A percentile compares a stretch with the other conserved stretches of the same genome.
Evolutionary conservation across 1,284 basidiomycete species (phyloP).

Genomic region (Leccinum ponderosum): DNA sequence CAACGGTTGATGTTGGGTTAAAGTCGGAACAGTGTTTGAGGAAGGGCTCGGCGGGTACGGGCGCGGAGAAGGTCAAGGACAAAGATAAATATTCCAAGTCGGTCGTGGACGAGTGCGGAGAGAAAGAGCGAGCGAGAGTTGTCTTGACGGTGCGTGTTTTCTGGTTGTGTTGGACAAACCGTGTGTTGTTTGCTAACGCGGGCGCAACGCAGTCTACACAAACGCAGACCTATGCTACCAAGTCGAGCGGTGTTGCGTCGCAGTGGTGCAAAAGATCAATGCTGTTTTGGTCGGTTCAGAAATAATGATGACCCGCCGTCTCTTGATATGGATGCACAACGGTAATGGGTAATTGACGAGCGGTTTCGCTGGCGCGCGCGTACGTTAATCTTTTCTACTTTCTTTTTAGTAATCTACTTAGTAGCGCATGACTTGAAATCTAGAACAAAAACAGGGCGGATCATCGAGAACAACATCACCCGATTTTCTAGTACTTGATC

Average conservation of each 20-base stretch:
- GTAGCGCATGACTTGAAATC: background rate
- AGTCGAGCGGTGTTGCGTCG: conserved; percentile 38
- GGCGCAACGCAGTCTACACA: conserved; percentile 45
- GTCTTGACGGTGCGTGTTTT: conserved; percentile 51
- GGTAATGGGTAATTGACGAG: background rate
- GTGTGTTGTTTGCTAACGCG: conserved; percentile 2
- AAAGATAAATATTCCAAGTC: conserved; percentile 38
- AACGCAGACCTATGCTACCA: conserved; percentile 53
- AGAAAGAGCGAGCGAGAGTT: conserved; percentile 60
- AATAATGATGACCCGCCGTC: background rate
- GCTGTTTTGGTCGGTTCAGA: background rate
- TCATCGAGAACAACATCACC: conserved; percentile 40
- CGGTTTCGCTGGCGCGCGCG: background rate
- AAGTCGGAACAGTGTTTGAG: conserved; percentile 51
- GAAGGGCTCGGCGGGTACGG: conserved; percentile 34
- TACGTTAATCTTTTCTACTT: background rate
- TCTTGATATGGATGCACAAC: background rate
- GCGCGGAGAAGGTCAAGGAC: conserved; percentile 48
- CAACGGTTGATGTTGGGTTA: conserved; percentile 49
- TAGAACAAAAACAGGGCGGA: background rate
- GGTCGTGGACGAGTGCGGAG: conserved; percentile 48
- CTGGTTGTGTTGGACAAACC: background rate
- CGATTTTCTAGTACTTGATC: conserved; percentile 74
- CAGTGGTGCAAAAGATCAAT: conserved; percentile 54
- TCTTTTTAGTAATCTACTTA: background rate